Conservation (phyloP, 2,329 filamentous ascomycete species). For the Trichoderma afroharzianum region DNA sequence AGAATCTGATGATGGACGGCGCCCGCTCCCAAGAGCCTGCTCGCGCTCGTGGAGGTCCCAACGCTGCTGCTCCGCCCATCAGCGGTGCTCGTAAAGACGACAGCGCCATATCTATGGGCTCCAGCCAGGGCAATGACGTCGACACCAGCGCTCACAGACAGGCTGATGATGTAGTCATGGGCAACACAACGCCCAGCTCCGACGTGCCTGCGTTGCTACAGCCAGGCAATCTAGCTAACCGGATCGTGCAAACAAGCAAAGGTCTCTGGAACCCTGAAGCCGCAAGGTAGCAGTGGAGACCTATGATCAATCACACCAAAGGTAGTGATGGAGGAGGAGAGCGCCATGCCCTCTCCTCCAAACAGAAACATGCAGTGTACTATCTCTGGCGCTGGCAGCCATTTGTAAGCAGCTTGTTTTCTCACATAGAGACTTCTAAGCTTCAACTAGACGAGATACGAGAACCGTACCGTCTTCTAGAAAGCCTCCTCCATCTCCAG, state of each 20-base stretch:
- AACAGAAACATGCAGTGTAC: background rate
- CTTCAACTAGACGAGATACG: background rate
- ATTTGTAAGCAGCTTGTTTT: background rate
- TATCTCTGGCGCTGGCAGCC: conserved; percentile 16
- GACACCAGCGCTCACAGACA: background rate
- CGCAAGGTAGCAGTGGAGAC: conserved; percentile 2
- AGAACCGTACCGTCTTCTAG: background rate
- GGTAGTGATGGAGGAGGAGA: background rate
- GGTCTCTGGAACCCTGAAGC: conserved; percentile 53
- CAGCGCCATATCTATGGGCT: conserved; percentile 40
- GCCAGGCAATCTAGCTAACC: conserved; percentile 53
- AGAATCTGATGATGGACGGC: conserved; percentile 61
- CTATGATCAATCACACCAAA: background rate
- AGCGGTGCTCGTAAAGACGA: conserved; percentile 39
- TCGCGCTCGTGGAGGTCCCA: conserved; percentile 33
- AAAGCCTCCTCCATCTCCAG: background rate
- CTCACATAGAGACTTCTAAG: background rate
- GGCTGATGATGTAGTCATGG: conserved; percentile 46
- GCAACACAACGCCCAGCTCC: conserved; percentile 35
- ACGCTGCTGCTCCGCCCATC: conserved; percentile 33
- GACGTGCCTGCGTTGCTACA: conserved; percentile 49
- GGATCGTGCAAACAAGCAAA: conserved; percentile 60
- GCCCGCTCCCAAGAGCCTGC: conserved; percentile 48
- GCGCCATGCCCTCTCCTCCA: background rate
- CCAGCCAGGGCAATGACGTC: conserved; percentile 27